These are phyloP conservation scores for Lecanicillium sp. DNA, from an alignment of 2,329 filamentous ascomycete species.

Conservation along the genomic window DNA sequence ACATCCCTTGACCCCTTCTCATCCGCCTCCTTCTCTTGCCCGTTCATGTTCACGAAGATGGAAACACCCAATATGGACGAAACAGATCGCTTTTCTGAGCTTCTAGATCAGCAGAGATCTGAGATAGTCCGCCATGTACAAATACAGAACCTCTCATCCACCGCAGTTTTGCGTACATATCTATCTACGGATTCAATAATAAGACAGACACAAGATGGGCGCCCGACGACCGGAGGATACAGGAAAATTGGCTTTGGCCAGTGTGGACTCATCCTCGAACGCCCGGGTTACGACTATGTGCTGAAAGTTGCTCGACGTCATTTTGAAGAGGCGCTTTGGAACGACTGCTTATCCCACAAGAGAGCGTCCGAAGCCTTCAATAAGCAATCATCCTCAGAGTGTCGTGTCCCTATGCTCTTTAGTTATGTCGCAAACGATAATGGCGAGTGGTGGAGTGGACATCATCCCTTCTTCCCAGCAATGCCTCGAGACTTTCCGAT, in stretches of 20 bases:
- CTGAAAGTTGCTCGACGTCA: constrained; percentile 15
- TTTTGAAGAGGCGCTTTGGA: constrained; percentile 13
- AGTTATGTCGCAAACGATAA: neutral
- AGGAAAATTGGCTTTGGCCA: constrained; percentile 19
- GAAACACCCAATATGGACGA: too few relatives aligned
- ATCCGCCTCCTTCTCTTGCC: too few relatives aligned
- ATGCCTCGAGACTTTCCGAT: constrained; percentile 9
- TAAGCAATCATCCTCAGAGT: neutral
- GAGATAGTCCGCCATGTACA: too few relatives aligned
- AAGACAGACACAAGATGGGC: too few relatives aligned
- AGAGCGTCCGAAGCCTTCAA: constrained; percentile 12
- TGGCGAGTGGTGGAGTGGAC: neutral
- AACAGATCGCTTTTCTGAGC: too few relatives aligned
- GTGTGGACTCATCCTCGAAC: constrained; percentile 17
- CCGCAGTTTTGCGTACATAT: too few relatives aligned
- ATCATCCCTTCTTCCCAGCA: neutral
- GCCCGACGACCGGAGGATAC: too few relatives aligned
- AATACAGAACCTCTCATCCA: too few relatives aligned
- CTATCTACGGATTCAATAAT: too few relatives aligned
- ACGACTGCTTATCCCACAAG: constrained; percentile 14
- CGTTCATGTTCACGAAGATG: too few relatives aligned
- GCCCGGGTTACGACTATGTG: constrained; percentile 10
- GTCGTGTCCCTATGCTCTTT: neutral
- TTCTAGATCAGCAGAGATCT: too few relatives aligned
- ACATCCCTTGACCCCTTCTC: too few relatives aligned